Evolutionary conservation across 1,139 yeast genomes (phyloP).

Genomic region (Suhomyces coccinellae): DNA sequence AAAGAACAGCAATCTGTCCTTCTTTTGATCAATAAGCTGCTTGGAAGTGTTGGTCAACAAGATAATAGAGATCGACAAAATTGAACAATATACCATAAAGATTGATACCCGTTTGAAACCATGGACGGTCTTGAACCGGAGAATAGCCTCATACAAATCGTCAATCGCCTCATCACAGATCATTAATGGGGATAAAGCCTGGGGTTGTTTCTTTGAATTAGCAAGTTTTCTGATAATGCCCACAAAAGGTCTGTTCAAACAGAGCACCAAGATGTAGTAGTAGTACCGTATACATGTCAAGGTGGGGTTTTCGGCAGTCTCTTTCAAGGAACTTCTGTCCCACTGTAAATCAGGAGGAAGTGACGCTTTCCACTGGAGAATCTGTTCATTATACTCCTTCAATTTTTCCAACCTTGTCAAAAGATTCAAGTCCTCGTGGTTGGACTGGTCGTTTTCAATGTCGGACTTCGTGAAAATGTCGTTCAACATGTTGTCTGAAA

Average conservation of each 20-base stretch:
- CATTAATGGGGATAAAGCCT: conserved; percentile 16
- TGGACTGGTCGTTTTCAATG: conserved; percentile 17
- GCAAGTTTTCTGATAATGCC: conserved; percentile 21
- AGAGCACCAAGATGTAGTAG: conserved; percentile 55
- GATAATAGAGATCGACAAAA: conserved; percentile 47
- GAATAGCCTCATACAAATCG: conserved; percentile 41
- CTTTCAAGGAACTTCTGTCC: conserved; percentile 42
- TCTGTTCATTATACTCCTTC: conserved; percentile 47
- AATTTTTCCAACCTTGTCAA: conserved; percentile 40
- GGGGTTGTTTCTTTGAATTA: conserved; percentile 10
- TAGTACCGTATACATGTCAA: conserved; percentile 55
- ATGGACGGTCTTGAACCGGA: conserved; percentile 38
- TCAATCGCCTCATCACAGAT: conserved; percentile 45
- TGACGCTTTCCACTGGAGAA: conserved; percentile 49
- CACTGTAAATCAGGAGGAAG: conserved; percentile 53
- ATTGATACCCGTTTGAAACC: conserved; percentile 47
- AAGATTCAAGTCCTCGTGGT: conserved; percentile 32
- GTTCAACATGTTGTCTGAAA: conserved; percentile 55
- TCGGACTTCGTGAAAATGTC: conserved; percentile 48
- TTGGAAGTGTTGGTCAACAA: conserved; percentile 37
- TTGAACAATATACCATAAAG: conserved; percentile 49
- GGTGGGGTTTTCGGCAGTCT: conserved; percentile 52
- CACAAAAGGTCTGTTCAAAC: conserved; percentile 61
- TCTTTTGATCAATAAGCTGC: conserved; percentile 28
- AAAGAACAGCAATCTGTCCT: conserved; percentile 36